These are phyloP conservation scores for Kalanchoe fedtschenkoi DNA, from an alignment of 164 flowering plant genomes.

Conservation along the genomic window DNA sequence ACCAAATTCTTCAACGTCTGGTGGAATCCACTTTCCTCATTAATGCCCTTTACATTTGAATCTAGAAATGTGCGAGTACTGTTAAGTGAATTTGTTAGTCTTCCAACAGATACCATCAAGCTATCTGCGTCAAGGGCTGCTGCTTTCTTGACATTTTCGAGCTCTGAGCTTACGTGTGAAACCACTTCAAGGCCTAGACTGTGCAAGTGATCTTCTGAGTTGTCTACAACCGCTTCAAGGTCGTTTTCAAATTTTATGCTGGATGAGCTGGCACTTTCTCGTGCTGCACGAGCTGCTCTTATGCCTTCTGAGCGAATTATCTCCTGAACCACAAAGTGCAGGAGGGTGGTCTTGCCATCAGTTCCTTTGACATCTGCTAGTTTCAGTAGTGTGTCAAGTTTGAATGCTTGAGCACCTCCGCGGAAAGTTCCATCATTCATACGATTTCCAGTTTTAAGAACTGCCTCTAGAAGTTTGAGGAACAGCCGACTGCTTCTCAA, in stretches of 20 bases:
- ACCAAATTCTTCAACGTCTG: slow-evolving; percentile 43
- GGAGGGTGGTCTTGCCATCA: slow-evolving; percentile 87
- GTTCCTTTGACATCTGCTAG: slow-evolving; percentile 83
- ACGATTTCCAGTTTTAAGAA: slow-evolving; percentile 83
- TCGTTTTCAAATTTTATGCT: slow-evolving; percentile 46
- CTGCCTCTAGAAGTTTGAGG: slow-evolving; percentile 89
- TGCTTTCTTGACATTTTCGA: slow-evolving; percentile 72
- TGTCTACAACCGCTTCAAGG: slow-evolving; percentile 27
- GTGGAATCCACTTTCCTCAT: slow-evolving; percentile 43
- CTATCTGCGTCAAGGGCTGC: slow-evolving; percentile 65
- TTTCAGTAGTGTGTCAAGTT: slow-evolving; percentile 89
- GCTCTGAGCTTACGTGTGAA: slow-evolving; percentile 53
- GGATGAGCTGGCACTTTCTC: slow-evolving; percentile 39
- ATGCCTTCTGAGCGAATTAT: slow-evolving; percentile 83
- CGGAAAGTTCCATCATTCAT: slow-evolving; percentile 96
- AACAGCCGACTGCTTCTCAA: slow-evolving; percentile 71
- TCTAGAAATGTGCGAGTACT: slow-evolving; percentile 43
- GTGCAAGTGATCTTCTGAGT: slow-evolving; percentile 43
- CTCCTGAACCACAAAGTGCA: slow-evolving; percentile 90
- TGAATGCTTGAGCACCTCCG: slow-evolving; percentile 94
- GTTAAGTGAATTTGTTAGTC: slow-evolving; percentile 32
- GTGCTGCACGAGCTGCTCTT: slow-evolving; percentile 51
- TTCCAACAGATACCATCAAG: slow-evolving; percentile 42
- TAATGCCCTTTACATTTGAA: slow-evolving; percentile 33
- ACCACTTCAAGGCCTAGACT: slow-evolving; percentile 77